Base-by-base conservation (phyloP, 2,329 filamentous ascomycete genomes). In the Trichoderma koningiopsis region DNA sequence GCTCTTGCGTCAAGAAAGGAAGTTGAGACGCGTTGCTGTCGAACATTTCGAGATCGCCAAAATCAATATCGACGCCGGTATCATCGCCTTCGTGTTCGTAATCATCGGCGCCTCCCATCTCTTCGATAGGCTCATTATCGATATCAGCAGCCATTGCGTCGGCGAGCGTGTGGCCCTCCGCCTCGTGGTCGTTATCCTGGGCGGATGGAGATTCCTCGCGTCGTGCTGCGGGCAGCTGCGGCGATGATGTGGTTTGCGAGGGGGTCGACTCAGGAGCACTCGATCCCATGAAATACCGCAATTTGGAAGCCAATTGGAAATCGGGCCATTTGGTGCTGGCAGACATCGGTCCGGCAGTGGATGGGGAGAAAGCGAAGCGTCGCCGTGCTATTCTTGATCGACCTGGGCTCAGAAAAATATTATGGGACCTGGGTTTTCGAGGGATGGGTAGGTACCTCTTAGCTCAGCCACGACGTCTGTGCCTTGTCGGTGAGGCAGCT, bases 41-140 rank as follows among this genome's bases (percentile, higher is more conserved):
- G 65, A 81, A 81, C 74, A 81, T 78, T 59, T 80, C 77, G 62
- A 81, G 75, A 29, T 77, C 67, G 27, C 79, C 79, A 68, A 80
- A 80, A 62, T 80, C 77, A 49, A 72, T 72, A 55, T 79, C 78
- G 24, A 73, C 72, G 29, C 70, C 72, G 27, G 72, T 69, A 35
- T 73, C 71, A 13, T 68, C 71, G 24, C 70, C 73, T 31, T 74
- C 70, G 16, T 76, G 72, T 24, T 61, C 61, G 55, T 74, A 77
- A 66, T 69, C 72, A 35, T 74, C 73, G 16, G 79, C 74, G 43
- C 71, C 75, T 16, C 72, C 74, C 24, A 77, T 68, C 22, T 68
- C 74, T 52, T 75, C 73, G 68, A 77, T 74, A 68, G 73, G 65
- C 33, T 69, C 72, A 52, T 59, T 68, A 33, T 75, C 73, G 4